Base-by-base conservation (phyloP, 1,284 basidiomycete species). In the Volvariella surrecta region DNA sequence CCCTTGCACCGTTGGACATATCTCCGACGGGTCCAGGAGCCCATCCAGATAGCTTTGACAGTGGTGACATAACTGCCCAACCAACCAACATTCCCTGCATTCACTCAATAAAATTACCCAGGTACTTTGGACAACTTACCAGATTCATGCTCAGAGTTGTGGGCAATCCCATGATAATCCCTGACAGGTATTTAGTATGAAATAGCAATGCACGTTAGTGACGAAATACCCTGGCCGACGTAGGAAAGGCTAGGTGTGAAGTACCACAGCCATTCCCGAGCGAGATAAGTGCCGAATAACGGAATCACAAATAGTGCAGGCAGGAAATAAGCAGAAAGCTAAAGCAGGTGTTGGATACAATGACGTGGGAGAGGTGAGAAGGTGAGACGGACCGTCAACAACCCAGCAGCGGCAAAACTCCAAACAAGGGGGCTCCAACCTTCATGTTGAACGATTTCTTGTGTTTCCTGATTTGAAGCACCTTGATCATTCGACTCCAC, bases 121-220 rank as follows among this genome's bases (percentile, higher is more conserved):
- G 20, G 15, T 31, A 45, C 18, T 42, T 40, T 15, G 18, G 15
- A 10, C 37, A 30, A 60, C 70, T 54, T 55, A 87, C 86, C 43
- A 91, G 60, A 52, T 87, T 93, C 94, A 98, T 97, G 57, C 88
- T 89, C 20, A 95, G 58, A 0, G 92, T 94, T 0, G 92, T 96
- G 0, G 92, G 89, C 52, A 95, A 86, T 2, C 94, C 94, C 95
- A 98, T 98, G 58, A 98, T 98, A 51, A 98, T 93, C 3, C 93
- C 89, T 85, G 52, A 1, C 42, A 17, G 31, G 21, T 28, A 20
- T 22, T 13, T 19, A 39, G n/a, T 32, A 11, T 47, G 39, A 8
- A 16, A 41, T 45, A 37, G 22, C n/a, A 21, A 4, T 3, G 22
- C 20, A 21, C 21, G 30, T 28, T 46, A 66, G 32, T 28, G 24